phyloP scores from a whole-genome alignment of 805 yeast genomes.

The Lachancea lanzarotensis region DNA sequence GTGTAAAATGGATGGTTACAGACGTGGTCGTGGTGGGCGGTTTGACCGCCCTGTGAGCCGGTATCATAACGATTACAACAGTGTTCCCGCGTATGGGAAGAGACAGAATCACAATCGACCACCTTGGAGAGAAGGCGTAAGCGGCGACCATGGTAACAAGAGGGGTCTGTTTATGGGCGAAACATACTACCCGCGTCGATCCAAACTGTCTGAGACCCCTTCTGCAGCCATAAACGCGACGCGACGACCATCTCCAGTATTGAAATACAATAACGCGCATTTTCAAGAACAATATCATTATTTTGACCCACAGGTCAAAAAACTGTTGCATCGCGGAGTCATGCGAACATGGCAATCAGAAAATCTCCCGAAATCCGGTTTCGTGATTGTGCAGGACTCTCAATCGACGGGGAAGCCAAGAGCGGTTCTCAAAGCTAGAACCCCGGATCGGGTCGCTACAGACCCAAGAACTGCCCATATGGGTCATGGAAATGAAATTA shows the following conservation, averaged over 20 bases:
- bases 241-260: conserved; percentile 19
- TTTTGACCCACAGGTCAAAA: conserved; percentile 21
- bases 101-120: background rate
- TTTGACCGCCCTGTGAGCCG: conserved; percentile 1
- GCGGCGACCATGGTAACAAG: background rate
- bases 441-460: conserved; percentile 12
- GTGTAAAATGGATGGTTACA: background rate
- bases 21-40: conserved; percentile 1
- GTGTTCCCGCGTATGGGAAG: background rate
- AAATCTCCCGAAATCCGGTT: conserved; percentile 23
- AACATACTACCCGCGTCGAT: conserved; percentile 15
- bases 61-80: background rate
- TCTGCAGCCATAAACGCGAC: background rate
- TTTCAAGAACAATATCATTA: conserved; percentile 28
- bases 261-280: conserved; percentile 19
- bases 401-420: conserved; percentile 12
- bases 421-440: conserved; percentile 17
- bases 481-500: background rate
- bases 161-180: conserved; percentile 8
- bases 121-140: background rate
- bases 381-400: conserved; percentile 16
- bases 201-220: conserved; percentile 1
- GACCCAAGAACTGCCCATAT: conserved; percentile 24
- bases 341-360: conserved; percentile 25
- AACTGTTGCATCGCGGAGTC: conserved; percentile 17